Evolutionary conservation across 2,329 filamentous ascomycete genomes (phyloP).

Genomic region (Pseudomassariella vexata): DNA sequence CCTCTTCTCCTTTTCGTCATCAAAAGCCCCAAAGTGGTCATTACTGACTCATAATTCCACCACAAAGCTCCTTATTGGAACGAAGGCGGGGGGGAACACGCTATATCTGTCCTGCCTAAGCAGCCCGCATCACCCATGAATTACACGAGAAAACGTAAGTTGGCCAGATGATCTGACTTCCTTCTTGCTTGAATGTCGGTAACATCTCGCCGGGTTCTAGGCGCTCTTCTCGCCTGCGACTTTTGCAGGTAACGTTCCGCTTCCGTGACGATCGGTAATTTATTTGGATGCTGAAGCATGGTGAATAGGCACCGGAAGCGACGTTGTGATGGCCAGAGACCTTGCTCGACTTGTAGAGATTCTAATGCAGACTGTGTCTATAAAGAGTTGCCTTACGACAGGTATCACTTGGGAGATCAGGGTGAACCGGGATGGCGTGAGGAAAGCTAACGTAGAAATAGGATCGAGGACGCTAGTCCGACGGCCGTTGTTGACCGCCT

Average conservation of each 20-base stretch:
- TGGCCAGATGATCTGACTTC: not conserved
- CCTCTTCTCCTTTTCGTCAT: not conserved
- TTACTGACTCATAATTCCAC: not conserved
- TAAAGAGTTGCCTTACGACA: slow-evolving; percentile 30
- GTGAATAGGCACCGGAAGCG: slow-evolving; percentile 27
- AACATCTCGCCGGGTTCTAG: slow-evolving; percentile 13
- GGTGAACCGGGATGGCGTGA: too few relatives aligned
- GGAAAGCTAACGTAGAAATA: slow-evolving; percentile 8
- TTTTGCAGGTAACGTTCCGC: slow-evolving; percentile 32
- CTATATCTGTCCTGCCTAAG: too few relatives aligned
- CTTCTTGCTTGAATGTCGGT: not conserved
- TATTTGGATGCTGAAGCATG: slow-evolving; percentile 10
- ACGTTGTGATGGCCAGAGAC: slow-evolving; percentile 30
- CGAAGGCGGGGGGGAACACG: not conserved
- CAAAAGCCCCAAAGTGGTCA: not conserved
- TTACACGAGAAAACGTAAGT: slow-evolving; percentile 5
- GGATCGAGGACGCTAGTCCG: slow-evolving; percentile 27
- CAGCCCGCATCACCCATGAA: slow-evolving; percentile 4
- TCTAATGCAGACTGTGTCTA: slow-evolving; percentile 32
- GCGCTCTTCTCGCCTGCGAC: slow-evolving; percentile 33
- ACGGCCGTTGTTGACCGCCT: slow-evolving; percentile 30
- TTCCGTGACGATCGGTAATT: too few relatives aligned
- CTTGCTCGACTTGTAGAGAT: slow-evolving; percentile 31
- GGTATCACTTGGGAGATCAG: too few relatives aligned
- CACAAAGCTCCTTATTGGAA: not conserved